Base-by-base conservation (phyloP, 1,139 yeast species). In the Hansenula lynferdii region DNA sequence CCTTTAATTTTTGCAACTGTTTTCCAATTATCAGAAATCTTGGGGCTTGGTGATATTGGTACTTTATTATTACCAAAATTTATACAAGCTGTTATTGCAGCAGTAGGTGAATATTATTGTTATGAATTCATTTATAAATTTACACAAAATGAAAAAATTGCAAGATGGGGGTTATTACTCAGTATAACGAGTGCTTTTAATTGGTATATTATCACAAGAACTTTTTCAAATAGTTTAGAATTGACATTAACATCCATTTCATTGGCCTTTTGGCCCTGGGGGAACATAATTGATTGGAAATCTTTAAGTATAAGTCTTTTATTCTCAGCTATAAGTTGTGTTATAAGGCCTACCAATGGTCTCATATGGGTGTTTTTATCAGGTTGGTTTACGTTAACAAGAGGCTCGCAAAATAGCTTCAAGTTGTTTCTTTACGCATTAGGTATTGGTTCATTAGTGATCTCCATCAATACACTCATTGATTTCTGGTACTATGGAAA, bases 161-260 rank as follows among this genome's bases (percentile, higher is more conserved):
- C 85, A 0, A 54, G 64, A 34, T 53, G 63, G 24, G 67, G 81
- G 0, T 57, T 82, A 23, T 36, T 65, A 2, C 54, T 85, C 20
- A 80, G 92, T 15, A 47, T 85, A 6, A 58, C 74, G 1, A 86
- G 90, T 42, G 84, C 89, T 8, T 90, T 87, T 69, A 89, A 89
- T 56, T 85, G 92, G 84, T 86, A 74, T 58, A 70, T 82, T 34
- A 67, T 77, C 30, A 81, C 96, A 1, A 69, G 99, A 45, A 82
- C 96, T 2, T 94, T 94, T 57, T 78, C 95, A 37, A 94, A 92
- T 54, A 77, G 85, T 19, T 66, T 89, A 37, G 99, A 94, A 58
- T 74, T 84, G 70, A 69, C 75, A 2, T 56, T 90, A 41, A 85
- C 94, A 0, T 68, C 81, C 0, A 61, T 77, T n/a, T 92, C 90